These are phyloP conservation scores for Begonia masoniana DNA, from an alignment of 306 rosid species.

Conservation along the genomic window DNA sequence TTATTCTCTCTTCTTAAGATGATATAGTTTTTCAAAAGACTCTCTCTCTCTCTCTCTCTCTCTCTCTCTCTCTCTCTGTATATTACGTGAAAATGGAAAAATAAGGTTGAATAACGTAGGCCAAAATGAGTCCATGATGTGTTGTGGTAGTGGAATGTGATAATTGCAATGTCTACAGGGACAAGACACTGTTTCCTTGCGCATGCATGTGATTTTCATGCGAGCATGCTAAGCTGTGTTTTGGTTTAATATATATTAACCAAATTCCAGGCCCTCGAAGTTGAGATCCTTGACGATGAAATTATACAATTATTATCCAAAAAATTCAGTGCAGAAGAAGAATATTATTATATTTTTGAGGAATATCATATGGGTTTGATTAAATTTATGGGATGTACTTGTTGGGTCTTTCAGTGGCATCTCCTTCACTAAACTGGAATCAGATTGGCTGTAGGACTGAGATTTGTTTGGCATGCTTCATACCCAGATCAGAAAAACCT, in stretches of 20 bases:
- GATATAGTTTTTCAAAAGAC: too few relatives aligned
- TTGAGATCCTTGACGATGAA: constrained; percentile 2
- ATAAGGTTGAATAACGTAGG: too few relatives aligned
- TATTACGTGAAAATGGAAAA: too few relatives aligned
- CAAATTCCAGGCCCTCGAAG: constrained; percentile 12
- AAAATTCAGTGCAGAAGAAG: neutral
- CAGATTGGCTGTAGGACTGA: constrained; percentile 74
- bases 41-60: too few relatives aligned
- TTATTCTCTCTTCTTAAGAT: too few relatives aligned
- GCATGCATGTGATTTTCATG: constrained; percentile 68
- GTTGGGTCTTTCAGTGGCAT: constrained; percentile 70
- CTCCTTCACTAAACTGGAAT: constrained; percentile 77
- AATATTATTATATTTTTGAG: neutral
- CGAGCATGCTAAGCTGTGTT: constrained; percentile 40
- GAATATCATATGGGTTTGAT: neutral
- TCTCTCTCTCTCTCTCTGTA: too few relatives aligned
- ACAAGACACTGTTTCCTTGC: constrained; percentile 6
- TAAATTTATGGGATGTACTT: constrained; percentile 1
- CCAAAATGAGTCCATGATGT: too few relatives aligned
- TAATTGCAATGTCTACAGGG: neutral
- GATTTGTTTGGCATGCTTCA: constrained; percentile 89
- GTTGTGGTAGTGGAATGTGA: neutral
- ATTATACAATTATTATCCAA: neutral
- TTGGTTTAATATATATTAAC: constrained; percentile 32
- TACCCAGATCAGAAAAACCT: constrained; percentile 36